Percentiles rank a stretch among this genome's conserved stretches.
phyloP scores from a whole-genome alignment of 805 yeast species.

The Barnettozyma sp. region DNA sequence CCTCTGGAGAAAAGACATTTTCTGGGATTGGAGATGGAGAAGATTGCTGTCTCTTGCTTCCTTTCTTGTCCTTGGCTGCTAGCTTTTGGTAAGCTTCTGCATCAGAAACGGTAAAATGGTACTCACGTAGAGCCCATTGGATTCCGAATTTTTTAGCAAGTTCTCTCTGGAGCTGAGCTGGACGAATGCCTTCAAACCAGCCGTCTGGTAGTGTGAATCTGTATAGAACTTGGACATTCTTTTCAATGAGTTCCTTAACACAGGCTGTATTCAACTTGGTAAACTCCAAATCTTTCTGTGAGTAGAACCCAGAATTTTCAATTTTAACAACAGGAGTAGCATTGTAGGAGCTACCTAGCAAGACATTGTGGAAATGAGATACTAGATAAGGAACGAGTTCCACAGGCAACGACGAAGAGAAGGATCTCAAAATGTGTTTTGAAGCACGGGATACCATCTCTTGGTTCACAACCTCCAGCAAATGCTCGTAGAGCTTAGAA shows the following conservation, averaged over 20 bases:
- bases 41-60: conserved; percentile 20
- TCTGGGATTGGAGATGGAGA: conserved; percentile 10
- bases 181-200: conserved; percentile 40
- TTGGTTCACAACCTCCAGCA: conserved; percentile 17
- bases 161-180: conserved; percentile 50
- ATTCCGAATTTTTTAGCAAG: conserved; percentile 76
- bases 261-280: conserved; percentile 38
- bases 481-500: conserved; percentile 12
- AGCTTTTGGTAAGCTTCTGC: conserved; percentile 26
- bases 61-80: conserved; percentile 32
- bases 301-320: conserved; percentile 41
- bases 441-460: conserved; percentile 79
- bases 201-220: conserved; percentile 47
- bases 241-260: conserved; percentile 38
- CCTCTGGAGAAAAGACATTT: conserved; percentile 49
- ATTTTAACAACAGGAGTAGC: conserved; percentile 31
- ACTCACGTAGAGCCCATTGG: conserved; percentile 57
- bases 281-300: conserved; percentile 35
- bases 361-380: conserved; percentile 63
- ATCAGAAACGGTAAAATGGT: conserved; percentile 35
- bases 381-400: conserved; percentile 53
- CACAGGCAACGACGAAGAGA: conserved; percentile 41
- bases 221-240: conserved; percentile 55
- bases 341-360: conserved; percentile 49
- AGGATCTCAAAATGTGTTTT: conserved; percentile 62